phyloP scores from a whole-genome alignment of 148 eudicot species.

The Rhododendron simsii region DNA sequence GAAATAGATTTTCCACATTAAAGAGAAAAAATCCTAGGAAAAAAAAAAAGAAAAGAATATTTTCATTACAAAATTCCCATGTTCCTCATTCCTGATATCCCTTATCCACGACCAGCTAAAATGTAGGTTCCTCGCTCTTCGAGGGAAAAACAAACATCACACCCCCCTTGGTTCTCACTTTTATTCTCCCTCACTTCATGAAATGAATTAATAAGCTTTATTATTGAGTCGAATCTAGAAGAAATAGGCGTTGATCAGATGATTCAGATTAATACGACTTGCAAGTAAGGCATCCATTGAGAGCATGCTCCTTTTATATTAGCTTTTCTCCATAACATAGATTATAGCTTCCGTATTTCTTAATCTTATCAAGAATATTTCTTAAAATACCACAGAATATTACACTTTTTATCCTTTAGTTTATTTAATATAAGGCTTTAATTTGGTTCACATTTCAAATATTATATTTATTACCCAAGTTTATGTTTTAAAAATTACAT shows the following conservation, averaged over 20 bases:
- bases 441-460: neutral
- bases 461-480: too few species aligned
- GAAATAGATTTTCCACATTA: neutral
- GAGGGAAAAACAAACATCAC: neutral
- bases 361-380: neutral
- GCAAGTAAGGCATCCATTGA: neutral
- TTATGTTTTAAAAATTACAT: neutral
- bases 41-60: neutral
- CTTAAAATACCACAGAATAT: neutral
- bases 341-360: neutral
- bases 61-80: neutral
- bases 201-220: neutral
- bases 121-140: neutral
- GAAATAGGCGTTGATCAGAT: neutral
- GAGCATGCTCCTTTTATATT: neutral
- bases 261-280: neutral
- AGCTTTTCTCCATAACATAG: neutral
- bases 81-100: neutral
- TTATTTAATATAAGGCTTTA: neutral
- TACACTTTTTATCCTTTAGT: neutral
- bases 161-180: neutral
- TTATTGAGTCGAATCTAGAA: neutral
- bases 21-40: neutral
- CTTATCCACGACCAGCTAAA: neutral
- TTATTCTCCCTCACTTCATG: neutral